Evolutionary conservation across 1,139 yeast species (phyloP).

Genomic region (Hemisphaericaspora xylofermentans): DNA sequence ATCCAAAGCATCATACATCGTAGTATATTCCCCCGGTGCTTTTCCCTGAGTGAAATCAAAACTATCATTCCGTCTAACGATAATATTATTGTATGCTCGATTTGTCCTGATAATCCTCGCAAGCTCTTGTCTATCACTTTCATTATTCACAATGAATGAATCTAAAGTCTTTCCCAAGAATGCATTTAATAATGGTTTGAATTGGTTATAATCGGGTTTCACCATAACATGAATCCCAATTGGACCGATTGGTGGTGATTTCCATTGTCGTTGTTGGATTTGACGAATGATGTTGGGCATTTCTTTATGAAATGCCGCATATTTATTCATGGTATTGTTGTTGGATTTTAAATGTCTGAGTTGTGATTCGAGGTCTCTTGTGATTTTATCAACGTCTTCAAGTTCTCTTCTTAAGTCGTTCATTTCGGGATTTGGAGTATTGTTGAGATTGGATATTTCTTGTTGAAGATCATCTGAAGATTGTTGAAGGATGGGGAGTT

Average conservation of each 20-base stretch:
- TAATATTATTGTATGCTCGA: slow-evolving; percentile 35
- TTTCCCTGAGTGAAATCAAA: slow-evolving; percentile 49
- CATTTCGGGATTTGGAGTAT: slow-evolving; percentile 6
- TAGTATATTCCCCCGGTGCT: slow-evolving; percentile 28
- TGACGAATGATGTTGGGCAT: slow-evolving; percentile 42
- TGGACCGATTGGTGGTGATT: slow-evolving; percentile 75
- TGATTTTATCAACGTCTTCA: slow-evolving; percentile 1
- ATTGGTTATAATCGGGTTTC: slow-evolving; percentile 52
- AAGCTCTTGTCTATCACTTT: slow-evolving; percentile 57
- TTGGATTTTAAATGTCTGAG: neutral
- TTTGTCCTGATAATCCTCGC: slow-evolving; percentile 38
- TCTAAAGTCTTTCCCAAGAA: slow-evolving; percentile 46
- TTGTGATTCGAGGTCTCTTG: slow-evolving; percentile 4
- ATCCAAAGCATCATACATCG: slow-evolving; percentile 61
- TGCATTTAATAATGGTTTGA: slow-evolving; percentile 64
- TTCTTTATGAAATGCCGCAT: slow-evolving; percentile 48
- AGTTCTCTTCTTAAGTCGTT: slow-evolving; percentile 6
- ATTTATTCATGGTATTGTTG: slow-evolving; percentile 24
- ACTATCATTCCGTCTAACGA: slow-evolving; percentile 54
- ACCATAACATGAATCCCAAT: slow-evolving; percentile 63
- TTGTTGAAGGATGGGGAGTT: slow-evolving; percentile 13
- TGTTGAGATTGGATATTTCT: slow-evolving; percentile 4
- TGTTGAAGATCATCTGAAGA: slow-evolving; percentile 7
- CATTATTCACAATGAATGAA: slow-evolving; percentile 67
- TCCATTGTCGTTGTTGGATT: slow-evolving; percentile 44